A percentile compares a stretch with the other conserved stretches of the same genome.
Conservation (phyloP, 2,329 filamentous ascomycete species). For the Pseudogymnoascus sp. region DNA sequence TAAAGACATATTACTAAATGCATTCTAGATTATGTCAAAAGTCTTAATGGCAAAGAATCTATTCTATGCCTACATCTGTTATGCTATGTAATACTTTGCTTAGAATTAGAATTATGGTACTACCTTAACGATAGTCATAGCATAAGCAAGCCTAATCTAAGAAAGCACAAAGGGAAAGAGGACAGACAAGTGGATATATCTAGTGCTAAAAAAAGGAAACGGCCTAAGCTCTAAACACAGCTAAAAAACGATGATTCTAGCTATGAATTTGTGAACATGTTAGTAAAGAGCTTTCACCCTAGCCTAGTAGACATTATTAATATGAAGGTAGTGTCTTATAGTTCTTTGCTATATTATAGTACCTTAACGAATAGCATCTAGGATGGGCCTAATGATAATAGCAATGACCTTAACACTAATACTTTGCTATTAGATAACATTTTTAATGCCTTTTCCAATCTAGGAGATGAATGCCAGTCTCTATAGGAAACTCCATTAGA, state of each 20-base stretch:
- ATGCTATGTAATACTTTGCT: not conserved
- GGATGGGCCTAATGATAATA: constrained; percentile 10
- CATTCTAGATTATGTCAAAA: not conserved
- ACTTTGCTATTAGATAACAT: constrained; percentile 15
- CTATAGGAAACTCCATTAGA: constrained; percentile 12
- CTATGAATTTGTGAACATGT: not conserved
- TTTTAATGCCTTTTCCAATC: constrained; percentile 12
- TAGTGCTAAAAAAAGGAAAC: not conserved
- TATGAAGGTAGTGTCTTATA: constrained; percentile 10
- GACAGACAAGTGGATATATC: not conserved
- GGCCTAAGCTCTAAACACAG: not conserved
- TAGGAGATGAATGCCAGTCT: constrained; percentile 12
- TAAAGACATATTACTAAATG: not conserved
- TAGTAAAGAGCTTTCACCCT: constrained; percentile 10
- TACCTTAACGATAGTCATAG: not conserved
- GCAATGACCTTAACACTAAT: constrained; percentile 10
- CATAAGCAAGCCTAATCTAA: not conserved
- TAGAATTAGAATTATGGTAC: not conserved
- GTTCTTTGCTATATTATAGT: constrained; percentile 10
- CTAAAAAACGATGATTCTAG: not conserved
- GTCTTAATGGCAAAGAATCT: not conserved
- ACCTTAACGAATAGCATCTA: constrained; percentile 11
- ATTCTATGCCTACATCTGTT: not conserved
- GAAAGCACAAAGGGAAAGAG: not conserved
- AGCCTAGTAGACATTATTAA: constrained; percentile 9